Conservation (phyloP, 306 rosid genomes). For the Carpinus fangiana region DNA sequence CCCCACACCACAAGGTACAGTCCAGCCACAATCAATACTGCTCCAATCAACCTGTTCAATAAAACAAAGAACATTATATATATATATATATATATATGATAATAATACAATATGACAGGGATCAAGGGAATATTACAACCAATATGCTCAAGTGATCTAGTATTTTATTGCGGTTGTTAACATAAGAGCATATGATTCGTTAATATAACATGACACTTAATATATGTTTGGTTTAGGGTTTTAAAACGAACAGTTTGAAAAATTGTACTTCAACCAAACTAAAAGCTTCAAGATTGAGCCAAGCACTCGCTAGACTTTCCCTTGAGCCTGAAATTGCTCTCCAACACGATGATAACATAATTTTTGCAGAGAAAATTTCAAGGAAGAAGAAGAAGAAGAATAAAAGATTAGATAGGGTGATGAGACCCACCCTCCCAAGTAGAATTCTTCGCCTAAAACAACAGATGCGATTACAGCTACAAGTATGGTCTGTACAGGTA, state of each 20-base stretch:
- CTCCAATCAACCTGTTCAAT: conserved; percentile 58
- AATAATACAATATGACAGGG: background rate
- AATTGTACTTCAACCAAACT: no score
- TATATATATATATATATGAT: background rate
- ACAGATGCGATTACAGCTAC: conserved; percentile 56
- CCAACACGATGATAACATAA: background rate
- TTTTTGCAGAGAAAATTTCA: background rate
- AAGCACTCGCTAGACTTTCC: no score
- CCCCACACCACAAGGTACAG: conserved; percentile 67
- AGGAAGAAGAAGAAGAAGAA: background rate
- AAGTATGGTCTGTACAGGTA: conserved; percentile 59
- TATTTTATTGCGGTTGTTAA: background rate
- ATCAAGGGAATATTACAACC: background rate
- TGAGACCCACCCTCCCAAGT: conserved; percentile 62
- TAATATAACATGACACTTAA: background rate
- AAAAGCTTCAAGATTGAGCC: no score
- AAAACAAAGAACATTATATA: conserved; percentile 10
- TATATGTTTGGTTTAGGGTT: no score
- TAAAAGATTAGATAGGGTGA: conserved; percentile 2
- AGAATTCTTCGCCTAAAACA: conserved; percentile 61
- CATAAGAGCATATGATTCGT: background rate
- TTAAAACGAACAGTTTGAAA: no score
- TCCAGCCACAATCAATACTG: conserved; percentile 46
- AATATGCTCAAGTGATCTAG: background rate
- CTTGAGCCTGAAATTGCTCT: background rate